Evolutionary conservation across 768 basidiomycete species (phyloP), one percentile per base, ranked within the genome.

Genomic region (Trichaptum fuscoviolaceum): DNA sequence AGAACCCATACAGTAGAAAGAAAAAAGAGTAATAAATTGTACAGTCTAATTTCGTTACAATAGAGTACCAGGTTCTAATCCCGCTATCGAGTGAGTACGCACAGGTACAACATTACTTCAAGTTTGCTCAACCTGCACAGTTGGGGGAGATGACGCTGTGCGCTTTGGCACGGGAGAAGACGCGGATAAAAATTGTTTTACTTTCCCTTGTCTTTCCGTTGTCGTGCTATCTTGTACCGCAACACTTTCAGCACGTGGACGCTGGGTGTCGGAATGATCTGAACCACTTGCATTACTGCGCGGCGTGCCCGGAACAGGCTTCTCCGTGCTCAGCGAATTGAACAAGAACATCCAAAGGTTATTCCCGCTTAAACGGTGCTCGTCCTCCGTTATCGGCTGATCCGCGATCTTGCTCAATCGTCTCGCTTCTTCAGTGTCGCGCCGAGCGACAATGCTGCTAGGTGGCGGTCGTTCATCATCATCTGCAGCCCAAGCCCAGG

Each of bases 401-500:
- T 93, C 92, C 6, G 92, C 93, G 36, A 92, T 82, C 63, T 82
- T 84, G 26, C 90, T 91, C 57, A 95, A 78, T 71, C 83, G 79
- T 26, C 87, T 80, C 10, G 92, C 93, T 77, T 95, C 92, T 52
- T 81, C 80, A 6, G 93, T 96, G 71, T 99, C 96, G 64, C 95
- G 78, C 66, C 95, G 80, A n/a, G 92, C 88, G 35, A 92, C 92
- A 70, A 98, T 93, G 64, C 94, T 95, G 71, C 90, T 92, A 2
- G 96, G 92, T 4, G 96, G 96, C 2, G 96, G 96, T 23, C 82
- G 81, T 77, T 97, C 95, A 63, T 85, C 79, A 18, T 81, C 86
- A 68, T 93, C 89, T 66, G 94, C 75, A 7, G 89, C 93, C 95
- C 92, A 98, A 23, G 88, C 87, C 89, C 92, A 95, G 30, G 82